phyloP scores from a whole-genome alignment of 352 stramenopile species.

The Aphanomyces euteiches region DNA sequence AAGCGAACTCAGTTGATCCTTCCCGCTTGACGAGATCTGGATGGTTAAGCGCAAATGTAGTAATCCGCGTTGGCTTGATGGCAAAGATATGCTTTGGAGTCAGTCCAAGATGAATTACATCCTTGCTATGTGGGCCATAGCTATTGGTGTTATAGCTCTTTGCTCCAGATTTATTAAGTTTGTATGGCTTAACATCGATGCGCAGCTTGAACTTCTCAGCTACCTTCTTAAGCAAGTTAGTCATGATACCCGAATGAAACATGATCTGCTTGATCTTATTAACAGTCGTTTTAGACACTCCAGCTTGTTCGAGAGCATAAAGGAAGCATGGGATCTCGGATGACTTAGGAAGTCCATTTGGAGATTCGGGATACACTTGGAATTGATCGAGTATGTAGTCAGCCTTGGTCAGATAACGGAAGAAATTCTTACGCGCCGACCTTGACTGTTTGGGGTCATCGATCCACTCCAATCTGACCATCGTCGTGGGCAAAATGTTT shows the following conservation, averaged over 20 bases:
- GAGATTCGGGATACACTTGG: constrained; percentile 31
- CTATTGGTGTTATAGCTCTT: constrained; percentile 19
- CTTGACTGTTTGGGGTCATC: constrained; percentile 30
- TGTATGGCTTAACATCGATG: constrained; percentile 35
- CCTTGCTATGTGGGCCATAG: not conserved
- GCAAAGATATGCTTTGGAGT: constrained; percentile 36
- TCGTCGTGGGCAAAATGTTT: constrained; percentile 30
- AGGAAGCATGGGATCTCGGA: constrained; percentile 32
- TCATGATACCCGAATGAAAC: constrained; percentile 35
- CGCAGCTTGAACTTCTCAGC: constrained; percentile 33
- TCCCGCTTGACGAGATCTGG: constrained; percentile 33
- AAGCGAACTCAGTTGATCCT: constrained; percentile 33
- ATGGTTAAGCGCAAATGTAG: constrained; percentile 33
- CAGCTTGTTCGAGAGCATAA: constrained; percentile 31
- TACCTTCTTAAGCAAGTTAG: constrained; percentile 36
- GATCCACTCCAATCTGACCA: constrained; percentile 34
- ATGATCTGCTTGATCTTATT: constrained; percentile 36
- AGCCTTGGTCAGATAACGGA: constrained; percentile 34
- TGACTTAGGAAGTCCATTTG: constrained; percentile 16
- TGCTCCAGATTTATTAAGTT: constrained; percentile 30
- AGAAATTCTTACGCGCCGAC: constrained; percentile 36
- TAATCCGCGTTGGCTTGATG: constrained; percentile 35
- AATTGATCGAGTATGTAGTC: constrained; percentile 34
- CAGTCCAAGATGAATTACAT: constrained; percentile 33
- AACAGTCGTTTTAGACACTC: constrained; percentile 28